phyloP scores from a whole-genome alignment of 2,329 filamentous ascomycete genomes.

The Zopfia rhizophila region DNA sequence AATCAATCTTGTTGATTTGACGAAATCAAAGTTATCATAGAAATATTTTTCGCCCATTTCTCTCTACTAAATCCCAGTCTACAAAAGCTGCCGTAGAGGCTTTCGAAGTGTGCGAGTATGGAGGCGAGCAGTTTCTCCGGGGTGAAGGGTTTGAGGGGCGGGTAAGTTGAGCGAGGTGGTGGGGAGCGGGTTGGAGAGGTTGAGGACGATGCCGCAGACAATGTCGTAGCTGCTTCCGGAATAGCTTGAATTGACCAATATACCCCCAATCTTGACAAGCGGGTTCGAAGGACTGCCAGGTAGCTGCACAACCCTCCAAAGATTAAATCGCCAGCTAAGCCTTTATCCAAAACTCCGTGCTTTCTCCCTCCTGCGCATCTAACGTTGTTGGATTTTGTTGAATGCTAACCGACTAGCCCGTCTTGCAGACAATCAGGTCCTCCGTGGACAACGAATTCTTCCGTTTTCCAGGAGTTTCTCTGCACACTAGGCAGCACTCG shows the following conservation, averaged over 20 bases:
- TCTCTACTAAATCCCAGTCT: slow-evolving; percentile 77
- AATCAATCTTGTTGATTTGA: too few species aligned
- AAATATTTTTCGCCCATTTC: slow-evolving; percentile 75
- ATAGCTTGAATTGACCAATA: slow-evolving; percentile 90
- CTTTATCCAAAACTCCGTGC: too few species aligned
- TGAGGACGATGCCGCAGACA: slow-evolving; percentile 84
- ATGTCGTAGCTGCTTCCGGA: slow-evolving; percentile 80
- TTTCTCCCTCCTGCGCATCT: slow-evolving; percentile 62
- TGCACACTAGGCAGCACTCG: too few species aligned
- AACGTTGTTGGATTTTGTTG: too few species aligned
- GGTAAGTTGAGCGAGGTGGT: slow-evolving; percentile 88
- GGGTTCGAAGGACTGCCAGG: slow-evolving; percentile 62
- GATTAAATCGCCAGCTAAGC: too few species aligned
- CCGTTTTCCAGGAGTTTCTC: too few species aligned
- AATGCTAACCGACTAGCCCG: too few species aligned
- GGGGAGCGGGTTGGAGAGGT: slow-evolving; percentile 83
- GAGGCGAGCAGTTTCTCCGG: slow-evolving; percentile 84
- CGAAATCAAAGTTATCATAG: too few species aligned
- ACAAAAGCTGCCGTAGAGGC: slow-evolving; percentile 79
- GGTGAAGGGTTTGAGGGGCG: slow-evolving; percentile 69
- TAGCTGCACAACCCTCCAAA: too few species aligned
- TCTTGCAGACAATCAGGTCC: too few species aligned
- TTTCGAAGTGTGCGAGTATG: slow-evolving; percentile 81
- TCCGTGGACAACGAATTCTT: too few species aligned
- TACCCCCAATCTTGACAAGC: slow-evolving; percentile 92